Evolutionary conservation across 1,284 basidiomycete species (phyloP), one percentile per base, ranked within the genome.

Genomic region (Fistulina hepatica): DNA sequence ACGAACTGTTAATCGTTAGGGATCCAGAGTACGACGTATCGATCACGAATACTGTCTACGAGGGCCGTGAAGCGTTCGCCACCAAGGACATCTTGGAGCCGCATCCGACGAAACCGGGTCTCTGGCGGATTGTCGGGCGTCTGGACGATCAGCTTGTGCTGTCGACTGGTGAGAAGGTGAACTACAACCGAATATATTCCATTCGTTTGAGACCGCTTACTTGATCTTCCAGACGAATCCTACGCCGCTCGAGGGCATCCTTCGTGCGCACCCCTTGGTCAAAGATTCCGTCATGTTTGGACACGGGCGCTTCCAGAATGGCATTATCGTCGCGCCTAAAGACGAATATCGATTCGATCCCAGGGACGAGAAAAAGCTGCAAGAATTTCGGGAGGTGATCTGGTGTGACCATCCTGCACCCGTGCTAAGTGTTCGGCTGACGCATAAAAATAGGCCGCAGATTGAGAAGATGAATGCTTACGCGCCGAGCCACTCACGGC

Each of bases 81-180:
- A 52, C 62, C 8, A 56, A 49, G 16, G 63, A 66, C 44, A 40
- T 65, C 1, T 33, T 66, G 11, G 24, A 48, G 1, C 53, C 55
- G 4, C 65, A 67, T 42, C 63, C 65, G 5, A 57, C 57, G 0
- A 56, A 58, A 25, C 45, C 51, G 3, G 55, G 58, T 0, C 49
- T 52, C 15, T 65, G 57, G 55, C 58, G 54, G 37, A 47, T 63
- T 1, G 54, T 49, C 25, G 63, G 65, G 0, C 52, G 65, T 3
- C 48, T 50, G 6, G 64, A 66, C 37, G 65, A 66, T 44, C 64
- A 66, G 46, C 59, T 68, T 36, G 64, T 65, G 53, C 56, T 60
- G 27, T 61, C 49, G 21, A 65, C 56, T 3, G 64, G 65, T 4
- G 64, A 66, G 43, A 66, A 65, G 56, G 60, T 59, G 9, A 17